phyloP scores from a whole-genome alignment of 2,329 filamentous ascomycete genomes.

The Hymenoscyphus scutula region DNA sequence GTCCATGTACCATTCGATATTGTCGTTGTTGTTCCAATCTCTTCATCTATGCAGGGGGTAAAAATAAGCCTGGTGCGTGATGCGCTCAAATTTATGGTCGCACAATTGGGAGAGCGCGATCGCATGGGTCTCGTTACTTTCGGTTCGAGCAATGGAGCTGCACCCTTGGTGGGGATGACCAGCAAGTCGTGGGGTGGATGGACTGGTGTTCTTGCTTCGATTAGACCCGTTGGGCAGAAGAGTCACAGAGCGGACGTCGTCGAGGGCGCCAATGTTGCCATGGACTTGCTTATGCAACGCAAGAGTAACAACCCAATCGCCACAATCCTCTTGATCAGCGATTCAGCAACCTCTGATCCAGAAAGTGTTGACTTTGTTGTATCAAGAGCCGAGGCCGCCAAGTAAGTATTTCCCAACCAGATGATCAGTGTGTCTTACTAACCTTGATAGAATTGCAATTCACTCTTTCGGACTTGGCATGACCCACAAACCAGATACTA shows the following conservation, averaged over 20 bases:
- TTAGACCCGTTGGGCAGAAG: conserved; percentile 93
- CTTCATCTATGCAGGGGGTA: conserved; percentile 98
- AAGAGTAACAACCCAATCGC: conserved; percentile 95
- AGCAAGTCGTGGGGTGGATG: conserved; percentile 92
- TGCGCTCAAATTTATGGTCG: conserved; percentile 86
- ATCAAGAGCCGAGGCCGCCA: conserved; percentile 92
- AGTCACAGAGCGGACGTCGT: conserved; percentile 95
- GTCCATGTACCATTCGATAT: conserved; percentile 91
- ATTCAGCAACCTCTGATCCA: conserved; percentile 89
- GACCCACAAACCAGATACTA: conserved; percentile 97
- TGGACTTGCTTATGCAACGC: conserved; percentile 97
- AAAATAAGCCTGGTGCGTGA: conserved; percentile 95
- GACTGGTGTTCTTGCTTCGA: conserved; percentile 79
- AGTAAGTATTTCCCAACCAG: conserved; percentile 56
- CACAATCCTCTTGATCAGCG: conserved; percentile 94
- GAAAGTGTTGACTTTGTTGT: conserved; percentile 98
- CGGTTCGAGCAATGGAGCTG: conserved; percentile 87
- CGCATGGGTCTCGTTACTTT: conserved; percentile 98
- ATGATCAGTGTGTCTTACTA: conserved; percentile 27
- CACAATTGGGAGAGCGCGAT: conserved; percentile 85
- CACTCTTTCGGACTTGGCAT: conserved; percentile 95
- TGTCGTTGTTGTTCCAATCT: conserved; percentile 94
- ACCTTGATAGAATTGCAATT: conserved; percentile 69
- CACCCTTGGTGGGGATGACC: conserved; percentile 97
- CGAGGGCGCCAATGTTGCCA: conserved; percentile 94